Evolutionary conservation across 805 yeast species (phyloP).

Genomic region (Starmerella apis): DNA sequence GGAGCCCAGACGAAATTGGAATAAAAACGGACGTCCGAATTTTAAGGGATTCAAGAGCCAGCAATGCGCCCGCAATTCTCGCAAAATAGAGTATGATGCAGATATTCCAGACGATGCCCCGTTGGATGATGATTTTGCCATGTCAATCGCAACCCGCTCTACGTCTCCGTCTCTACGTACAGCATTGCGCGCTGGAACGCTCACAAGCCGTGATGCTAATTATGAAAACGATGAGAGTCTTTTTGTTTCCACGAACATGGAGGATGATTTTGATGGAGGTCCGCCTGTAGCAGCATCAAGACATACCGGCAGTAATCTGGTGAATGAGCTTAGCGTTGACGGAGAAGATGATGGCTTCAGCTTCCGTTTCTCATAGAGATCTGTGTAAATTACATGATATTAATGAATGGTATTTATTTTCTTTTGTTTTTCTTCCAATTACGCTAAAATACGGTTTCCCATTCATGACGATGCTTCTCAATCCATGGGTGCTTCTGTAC

Average conservation of each 20-base stretch:
- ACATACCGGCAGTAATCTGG: neutral
- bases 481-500: conserved; percentile 82
- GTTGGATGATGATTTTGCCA: neutral
- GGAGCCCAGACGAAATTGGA: neutral
- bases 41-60: conserved; percentile 22
- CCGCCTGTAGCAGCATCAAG: neutral
- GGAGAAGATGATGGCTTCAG: conserved; percentile 24
- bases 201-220: neutral
- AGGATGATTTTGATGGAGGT: neutral
- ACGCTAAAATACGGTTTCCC: conserved; percentile 34
- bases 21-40: conserved; percentile 16
- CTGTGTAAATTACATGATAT: too few relatives aligned
- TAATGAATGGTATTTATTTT: too few relatives aligned
- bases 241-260: conserved; percentile 4
- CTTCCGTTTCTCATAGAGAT: conserved; percentile 22
- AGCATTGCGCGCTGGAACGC: neutral
- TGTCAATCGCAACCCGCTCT: neutral
- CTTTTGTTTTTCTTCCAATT: neutral
- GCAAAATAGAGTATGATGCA: neutral
- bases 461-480: conserved; percentile 45
- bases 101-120: neutral
- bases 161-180: neutral
- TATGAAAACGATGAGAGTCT: conserved; percentile 1
- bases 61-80: neutral
- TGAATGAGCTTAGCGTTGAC: neutral